phyloP scores from a whole-genome alignment of 805 yeast species.

The Wickerhamomyces rabaulensis region DNA sequence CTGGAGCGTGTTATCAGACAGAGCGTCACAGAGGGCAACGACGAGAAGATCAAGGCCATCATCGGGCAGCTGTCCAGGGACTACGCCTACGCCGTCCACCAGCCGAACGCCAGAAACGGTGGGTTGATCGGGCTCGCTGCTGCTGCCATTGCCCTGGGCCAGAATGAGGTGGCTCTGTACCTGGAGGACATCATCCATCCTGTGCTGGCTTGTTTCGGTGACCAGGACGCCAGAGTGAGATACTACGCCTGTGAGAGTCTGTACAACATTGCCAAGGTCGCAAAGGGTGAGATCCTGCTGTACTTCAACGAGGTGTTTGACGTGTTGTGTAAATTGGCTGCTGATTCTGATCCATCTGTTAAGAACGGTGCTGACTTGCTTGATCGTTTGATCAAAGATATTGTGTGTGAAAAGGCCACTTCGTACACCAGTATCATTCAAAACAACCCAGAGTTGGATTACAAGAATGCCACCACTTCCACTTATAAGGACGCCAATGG shows the following conservation, averaged over 20 bases:
- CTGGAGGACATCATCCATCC: constrained; percentile 87
- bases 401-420: constrained; percentile 91
- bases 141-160: constrained; percentile 88
- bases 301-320: constrained; percentile 95
- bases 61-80: constrained; percentile 74
- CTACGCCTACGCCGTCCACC: constrained; percentile 77
- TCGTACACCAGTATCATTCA: constrained; percentile 74
- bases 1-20: constrained; percentile 74
- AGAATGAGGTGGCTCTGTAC: constrained; percentile 74
- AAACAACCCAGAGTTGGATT: constrained; percentile 36
- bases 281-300: constrained; percentile 86
- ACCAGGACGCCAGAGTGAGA: constrained; percentile 94
- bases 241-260: constrained; percentile 95
- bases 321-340: constrained; percentile 81
- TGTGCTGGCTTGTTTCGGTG: constrained; percentile 91
- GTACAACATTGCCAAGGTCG: constrained; percentile 93
- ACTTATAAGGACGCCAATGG: constrained; percentile 52
- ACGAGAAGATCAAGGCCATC: constrained; percentile 50
- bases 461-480: constrained; percentile 31
- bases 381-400: constrained; percentile 87
- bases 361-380: constrained; percentile 93
- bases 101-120: constrained; percentile 88
- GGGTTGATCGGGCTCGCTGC: constrained; percentile 96
- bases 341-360: constrained; percentile 87
- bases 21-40: constrained; percentile 54